Percentiles rank a stretch among this genome's conserved stretches.
phyloP scores from a whole-genome alignment of 2,329 filamentous ascomycete genomes.

The Chaetomium olivaceum region DNA sequence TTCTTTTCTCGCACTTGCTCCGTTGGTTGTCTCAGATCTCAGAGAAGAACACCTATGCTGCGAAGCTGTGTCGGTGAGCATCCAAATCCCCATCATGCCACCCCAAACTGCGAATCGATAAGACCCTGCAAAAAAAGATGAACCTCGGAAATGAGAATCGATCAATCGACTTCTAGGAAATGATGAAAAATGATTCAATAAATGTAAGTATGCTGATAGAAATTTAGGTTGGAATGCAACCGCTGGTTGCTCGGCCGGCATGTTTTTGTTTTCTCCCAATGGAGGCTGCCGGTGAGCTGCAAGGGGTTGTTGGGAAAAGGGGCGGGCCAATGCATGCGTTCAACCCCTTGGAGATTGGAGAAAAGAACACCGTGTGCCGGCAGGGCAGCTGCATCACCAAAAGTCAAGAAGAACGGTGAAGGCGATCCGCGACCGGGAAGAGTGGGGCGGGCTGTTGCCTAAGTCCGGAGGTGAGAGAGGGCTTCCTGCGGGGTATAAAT shows the following conservation, averaged over 20 bases:
- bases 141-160: not conserved
- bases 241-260: slow-evolving; percentile 5
- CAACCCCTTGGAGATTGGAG: not conserved
- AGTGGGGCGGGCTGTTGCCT: slow-evolving; percentile 26
- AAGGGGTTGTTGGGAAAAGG: not conserved
- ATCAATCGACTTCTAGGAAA: not conserved
- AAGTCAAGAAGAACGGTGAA: slow-evolving; percentile 7
- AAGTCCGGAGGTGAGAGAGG: slow-evolving; percentile 16
- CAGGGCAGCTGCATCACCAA: not conserved
- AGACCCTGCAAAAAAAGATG: not conserved
- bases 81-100: not conserved
- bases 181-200: not conserved
- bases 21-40: not conserved
- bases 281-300: not conserved
- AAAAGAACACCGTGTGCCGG: not conserved
- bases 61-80: not conserved
- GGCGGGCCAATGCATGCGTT: not conserved
- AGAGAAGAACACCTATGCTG: not conserved
- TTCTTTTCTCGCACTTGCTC: not conserved
- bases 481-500: slow-evolving; percentile 32
- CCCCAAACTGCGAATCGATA: not conserved
- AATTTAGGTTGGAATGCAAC: not conserved
- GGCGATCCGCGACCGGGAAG: slow-evolving; percentile 3
- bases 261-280: slow-evolving; percentile 28
- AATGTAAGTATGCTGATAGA: not conserved